Conservation (phyloP, 192 early-diverging fungal genomes). For the Pecoramyces ruminantium region DNA sequence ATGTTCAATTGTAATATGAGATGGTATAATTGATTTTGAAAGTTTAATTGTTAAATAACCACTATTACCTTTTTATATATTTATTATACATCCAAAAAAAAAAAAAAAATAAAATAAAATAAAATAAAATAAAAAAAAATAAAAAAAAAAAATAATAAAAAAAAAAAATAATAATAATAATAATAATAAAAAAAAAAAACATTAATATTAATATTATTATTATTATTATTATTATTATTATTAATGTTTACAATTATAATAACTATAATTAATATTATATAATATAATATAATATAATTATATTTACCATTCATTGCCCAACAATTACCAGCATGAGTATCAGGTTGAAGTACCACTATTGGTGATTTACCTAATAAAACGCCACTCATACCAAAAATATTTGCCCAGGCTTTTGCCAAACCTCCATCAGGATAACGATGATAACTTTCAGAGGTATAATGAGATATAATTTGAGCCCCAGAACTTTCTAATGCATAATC, state of each 20-base stretch:
- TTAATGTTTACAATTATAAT: too few species aligned
- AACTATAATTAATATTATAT: too few species aligned
- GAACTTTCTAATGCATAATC: neutral
- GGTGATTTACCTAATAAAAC: neutral
- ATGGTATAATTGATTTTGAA: neutral
- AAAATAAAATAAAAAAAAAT: too few species aligned
- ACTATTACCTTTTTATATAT: neutral
- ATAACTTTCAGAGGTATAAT: neutral
- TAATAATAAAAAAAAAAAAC: too few species aligned
- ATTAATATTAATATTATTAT: too few species aligned
- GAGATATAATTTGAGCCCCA: neutral
- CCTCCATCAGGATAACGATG: neutral
- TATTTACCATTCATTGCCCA: neutral
- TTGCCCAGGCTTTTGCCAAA: neutral
- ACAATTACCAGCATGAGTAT: neutral
- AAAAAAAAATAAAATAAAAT: too few species aligned
- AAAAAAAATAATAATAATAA: too few species aligned
- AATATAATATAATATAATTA: too few species aligned
- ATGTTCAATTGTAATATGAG: neutral
- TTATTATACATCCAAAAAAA: too few species aligned
- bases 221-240: too few species aligned
- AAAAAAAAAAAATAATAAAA: too few species aligned
- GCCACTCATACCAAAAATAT: neutral
- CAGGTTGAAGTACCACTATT: neutral
- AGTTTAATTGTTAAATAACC: neutral